phyloP scores from a whole-genome alignment of 495 filamentous ascomycete species.

The Halenospora varia region DNA sequence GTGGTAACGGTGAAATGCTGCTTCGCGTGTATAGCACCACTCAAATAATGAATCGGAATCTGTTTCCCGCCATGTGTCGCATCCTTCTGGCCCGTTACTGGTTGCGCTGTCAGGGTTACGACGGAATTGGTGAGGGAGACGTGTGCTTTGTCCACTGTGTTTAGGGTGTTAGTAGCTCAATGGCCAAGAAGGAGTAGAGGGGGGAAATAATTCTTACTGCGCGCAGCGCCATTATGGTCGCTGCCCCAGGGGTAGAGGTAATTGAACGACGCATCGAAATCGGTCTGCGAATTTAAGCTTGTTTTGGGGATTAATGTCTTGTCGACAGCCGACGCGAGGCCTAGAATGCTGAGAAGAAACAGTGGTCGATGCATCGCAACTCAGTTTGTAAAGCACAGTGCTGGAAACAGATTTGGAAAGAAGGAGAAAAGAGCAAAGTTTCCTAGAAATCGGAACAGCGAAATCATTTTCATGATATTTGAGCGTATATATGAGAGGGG shows the following conservation, averaged over 20 bases:
- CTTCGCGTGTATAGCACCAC: conserved; percentile 44
- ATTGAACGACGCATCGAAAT: conserved; percentile 47
- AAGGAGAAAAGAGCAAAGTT: not conserved
- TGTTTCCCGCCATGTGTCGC: conserved; percentile 40
- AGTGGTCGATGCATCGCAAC: not conserved
- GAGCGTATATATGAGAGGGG: no score
- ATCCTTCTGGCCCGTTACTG: conserved; percentile 38
- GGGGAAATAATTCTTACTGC: no score
- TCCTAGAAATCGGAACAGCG: not conserved
- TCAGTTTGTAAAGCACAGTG: not conserved
- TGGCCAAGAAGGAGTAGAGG: no score
- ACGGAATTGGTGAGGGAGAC: conserved; percentile 31
- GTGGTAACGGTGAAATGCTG: conserved; percentile 41
- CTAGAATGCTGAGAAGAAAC: not conserved
- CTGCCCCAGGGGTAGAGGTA: conserved; percentile 46
- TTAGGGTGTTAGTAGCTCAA: no score
- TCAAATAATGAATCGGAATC: conserved; percentile 50
- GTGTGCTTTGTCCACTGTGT: conserved; percentile 41
- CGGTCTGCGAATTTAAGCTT: conserved; percentile 46
- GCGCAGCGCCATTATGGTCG: conserved; percentile 53
- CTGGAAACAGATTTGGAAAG: not conserved
- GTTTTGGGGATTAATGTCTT: conserved; percentile 48
- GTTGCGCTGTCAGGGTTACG: conserved; percentile 43
- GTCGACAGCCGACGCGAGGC: conserved; percentile 7
- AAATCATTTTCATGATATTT: no score